Base-by-base conservation (phyloP, 140 eudicot species). In the Erigeron philadelphicus region DNA sequence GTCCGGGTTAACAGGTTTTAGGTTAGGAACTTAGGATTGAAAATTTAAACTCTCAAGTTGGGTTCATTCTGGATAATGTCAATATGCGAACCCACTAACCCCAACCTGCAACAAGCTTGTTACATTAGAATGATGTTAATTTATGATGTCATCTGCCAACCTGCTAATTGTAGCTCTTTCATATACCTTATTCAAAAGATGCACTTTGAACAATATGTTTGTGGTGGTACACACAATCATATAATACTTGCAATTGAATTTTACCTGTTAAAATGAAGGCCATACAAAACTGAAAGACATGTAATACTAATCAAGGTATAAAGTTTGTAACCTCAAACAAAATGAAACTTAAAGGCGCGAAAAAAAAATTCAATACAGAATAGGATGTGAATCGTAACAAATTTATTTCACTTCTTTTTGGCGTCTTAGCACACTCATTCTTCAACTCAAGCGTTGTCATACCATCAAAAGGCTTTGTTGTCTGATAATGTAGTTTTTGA, bases 321-420 rank as follows among this genome's bases (percentile, higher is more conserved):
- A 72, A 49, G 55, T 50, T 53, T 48, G 54, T 49, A 50, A 50
- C 77, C 45, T 9, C 54, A 9, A 12, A 7, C 17, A 17, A 56
- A 52, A 56, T n/a, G 55, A 63, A 52, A 63, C 71, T 72, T 45
- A 73, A 54, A 56, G 19, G 42, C 49, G 41, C 17, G 23, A 58
- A 70, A 68, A 42, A 58, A 70, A 68, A 70, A 64, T 12, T 31
- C 38, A 5, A 31, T 57, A 67, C 79, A 79, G 9, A 75, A 67
- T 43, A 48, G 25, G 56, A 65, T 43, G 59, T 16, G 67, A 64
- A 23, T 43, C 10, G 18, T 64, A 38, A 71, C 68, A 71, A 7
- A 58, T 67, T 77, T 77, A 77, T 72, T 77, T 57, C 25, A 64
- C 38, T 55, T 57, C 38, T 12, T 70, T 48, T 56, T 5, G 10